Conservation (phyloP, 352 stramenopile genomes). For the Phytopythium ostracodes region DNA sequence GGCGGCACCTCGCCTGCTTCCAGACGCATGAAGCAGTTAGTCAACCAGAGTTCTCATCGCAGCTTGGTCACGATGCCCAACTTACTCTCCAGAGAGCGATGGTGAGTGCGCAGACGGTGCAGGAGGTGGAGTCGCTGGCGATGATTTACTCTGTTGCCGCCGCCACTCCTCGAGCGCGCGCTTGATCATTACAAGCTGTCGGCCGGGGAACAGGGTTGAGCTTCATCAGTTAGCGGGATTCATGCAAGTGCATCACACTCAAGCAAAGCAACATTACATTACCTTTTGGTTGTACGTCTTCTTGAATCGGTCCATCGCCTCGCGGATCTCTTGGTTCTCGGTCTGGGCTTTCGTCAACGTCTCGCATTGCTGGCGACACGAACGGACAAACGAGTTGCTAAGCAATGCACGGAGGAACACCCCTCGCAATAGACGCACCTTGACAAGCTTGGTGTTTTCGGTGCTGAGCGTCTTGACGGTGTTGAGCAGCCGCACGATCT, state of each 20-base stretch:
- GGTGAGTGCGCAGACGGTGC: not conserved
- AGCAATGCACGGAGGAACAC: not conserved
- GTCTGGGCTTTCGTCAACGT: slow-evolving; percentile 60
- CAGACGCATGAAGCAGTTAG: slow-evolving; percentile 1
- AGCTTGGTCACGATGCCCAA: not conserved
- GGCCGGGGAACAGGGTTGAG: not conserved
- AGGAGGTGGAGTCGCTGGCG: not conserved
- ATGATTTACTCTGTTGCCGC: slow-evolving; percentile 42
- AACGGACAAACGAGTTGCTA: not conserved
- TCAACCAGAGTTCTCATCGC: slow-evolving; percentile 2
- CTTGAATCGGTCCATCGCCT: slow-evolving; percentile 86
- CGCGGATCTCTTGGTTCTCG: slow-evolving; percentile 74
- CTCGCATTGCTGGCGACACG: slow-evolving; percentile 63
- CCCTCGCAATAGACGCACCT: slow-evolving; percentile 30
- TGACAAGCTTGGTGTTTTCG: slow-evolving; percentile 81
- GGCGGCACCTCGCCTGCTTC: slow-evolving; percentile 12
- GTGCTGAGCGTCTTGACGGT: slow-evolving; percentile 82
- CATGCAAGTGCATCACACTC: too few relatives aligned
- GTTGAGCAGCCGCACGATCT: slow-evolving; percentile 78
- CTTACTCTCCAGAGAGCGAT: not conserved
- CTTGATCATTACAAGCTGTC: slow-evolving; percentile 86
- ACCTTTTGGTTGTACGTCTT: slow-evolving; percentile 87
- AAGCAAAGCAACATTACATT: too few relatives aligned
- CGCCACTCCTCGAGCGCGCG: slow-evolving; percentile 86
- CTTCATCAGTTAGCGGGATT: not conserved